Percentiles rank a stretch among this genome's conserved stretches.
Conservation (phyloP, 2,329 filamentous ascomycete genomes). For the Ceratocystiopsis sp. region DNA sequence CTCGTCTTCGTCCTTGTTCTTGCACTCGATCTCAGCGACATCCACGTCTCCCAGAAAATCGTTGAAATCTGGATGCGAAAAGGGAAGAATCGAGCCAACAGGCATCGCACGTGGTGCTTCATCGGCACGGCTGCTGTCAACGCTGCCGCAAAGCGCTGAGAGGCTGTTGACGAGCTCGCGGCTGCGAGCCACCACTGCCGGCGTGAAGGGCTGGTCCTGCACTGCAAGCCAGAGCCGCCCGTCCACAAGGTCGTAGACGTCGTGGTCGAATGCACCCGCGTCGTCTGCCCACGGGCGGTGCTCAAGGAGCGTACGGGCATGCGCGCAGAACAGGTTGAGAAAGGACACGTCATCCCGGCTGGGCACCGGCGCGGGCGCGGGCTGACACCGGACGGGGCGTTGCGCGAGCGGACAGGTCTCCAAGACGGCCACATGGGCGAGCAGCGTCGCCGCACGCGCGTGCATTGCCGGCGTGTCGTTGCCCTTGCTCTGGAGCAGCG, state of each 20-base stretch:
- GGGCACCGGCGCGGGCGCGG: too few relatives aligned
- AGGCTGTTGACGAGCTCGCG: background rate
- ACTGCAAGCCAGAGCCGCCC: slow-evolving; percentile 9
- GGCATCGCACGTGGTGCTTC: too few relatives aligned
- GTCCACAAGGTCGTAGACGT: slow-evolving; percentile 13
- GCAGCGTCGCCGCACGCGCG: too few relatives aligned
- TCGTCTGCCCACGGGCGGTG: background rate
- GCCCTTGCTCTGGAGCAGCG: too few relatives aligned
- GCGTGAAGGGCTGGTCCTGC: background rate
- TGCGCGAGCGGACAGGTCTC: too few relatives aligned
- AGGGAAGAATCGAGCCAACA: slow-evolving; percentile 22
- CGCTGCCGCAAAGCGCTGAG: background rate
- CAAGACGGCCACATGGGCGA: too few relatives aligned
- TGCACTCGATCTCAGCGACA: slow-evolving; percentile 12
- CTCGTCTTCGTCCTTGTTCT: background rate
- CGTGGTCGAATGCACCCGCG: slow-evolving; percentile 1
- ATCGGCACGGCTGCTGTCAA: too few relatives aligned
- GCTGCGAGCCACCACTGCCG: background rate
- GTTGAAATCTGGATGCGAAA: slow-evolving; percentile 29
- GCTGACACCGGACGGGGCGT: too few relatives aligned
- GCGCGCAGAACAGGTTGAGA: background rate
- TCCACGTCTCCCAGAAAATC: slow-evolving; percentile 25
- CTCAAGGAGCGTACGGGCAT: background rate
- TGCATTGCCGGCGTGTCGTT: too few relatives aligned
- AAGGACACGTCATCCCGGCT: too few relatives aligned